These are phyloP conservation scores for Mycena amicta DNA, from an alignment of 768 basidiomycete genomes.

Conservation along the genomic window DNA sequence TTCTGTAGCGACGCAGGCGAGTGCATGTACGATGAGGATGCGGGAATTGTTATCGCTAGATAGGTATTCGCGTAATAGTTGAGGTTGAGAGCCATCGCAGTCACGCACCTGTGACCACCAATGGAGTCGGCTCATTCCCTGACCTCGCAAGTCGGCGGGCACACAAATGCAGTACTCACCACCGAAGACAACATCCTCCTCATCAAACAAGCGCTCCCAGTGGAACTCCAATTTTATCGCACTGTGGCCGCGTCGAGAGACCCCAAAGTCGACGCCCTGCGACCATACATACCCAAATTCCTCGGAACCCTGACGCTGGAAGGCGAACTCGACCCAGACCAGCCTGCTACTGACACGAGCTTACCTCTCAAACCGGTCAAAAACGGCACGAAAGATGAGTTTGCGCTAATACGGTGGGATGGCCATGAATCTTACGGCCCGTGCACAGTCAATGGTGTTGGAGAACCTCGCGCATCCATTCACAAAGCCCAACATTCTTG, in stretches of 20 bases:
- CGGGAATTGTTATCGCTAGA: constrained; percentile 44
- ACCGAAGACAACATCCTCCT: constrained; percentile 77
- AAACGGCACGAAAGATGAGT: constrained; percentile 50
- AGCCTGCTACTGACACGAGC: constrained; percentile 28
- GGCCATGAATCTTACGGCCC: constrained; percentile 8
- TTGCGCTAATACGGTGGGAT: background rate
- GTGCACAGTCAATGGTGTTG: constrained; percentile 73
- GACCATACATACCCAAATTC: constrained; percentile 72
- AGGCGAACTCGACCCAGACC: constrained; percentile 52
- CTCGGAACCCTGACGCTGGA: constrained; percentile 76
- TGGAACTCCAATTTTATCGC: constrained; percentile 77
- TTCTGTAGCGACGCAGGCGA: constrained; percentile 34
- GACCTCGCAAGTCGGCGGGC: constrained; percentile 64
- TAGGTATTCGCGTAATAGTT: constrained; percentile 44
- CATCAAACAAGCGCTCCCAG: constrained; percentile 71
- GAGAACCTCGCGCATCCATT: constrained; percentile 82
- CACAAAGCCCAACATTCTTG: constrained; percentile 81
- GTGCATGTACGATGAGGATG: constrained; percentile 34
- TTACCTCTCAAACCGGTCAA: constrained; percentile 28
- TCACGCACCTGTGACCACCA: too few species aligned
- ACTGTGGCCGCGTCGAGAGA: constrained; percentile 40
- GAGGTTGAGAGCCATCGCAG: constrained; percentile 30
- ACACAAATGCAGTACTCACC: constrained; percentile 63
- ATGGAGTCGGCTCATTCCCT: background rate
- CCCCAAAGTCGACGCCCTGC: constrained; percentile 44